Evolutionary conservation across 140 eudicot genomes (phyloP).

Genomic region (Ambrosia hybrid): DNA sequence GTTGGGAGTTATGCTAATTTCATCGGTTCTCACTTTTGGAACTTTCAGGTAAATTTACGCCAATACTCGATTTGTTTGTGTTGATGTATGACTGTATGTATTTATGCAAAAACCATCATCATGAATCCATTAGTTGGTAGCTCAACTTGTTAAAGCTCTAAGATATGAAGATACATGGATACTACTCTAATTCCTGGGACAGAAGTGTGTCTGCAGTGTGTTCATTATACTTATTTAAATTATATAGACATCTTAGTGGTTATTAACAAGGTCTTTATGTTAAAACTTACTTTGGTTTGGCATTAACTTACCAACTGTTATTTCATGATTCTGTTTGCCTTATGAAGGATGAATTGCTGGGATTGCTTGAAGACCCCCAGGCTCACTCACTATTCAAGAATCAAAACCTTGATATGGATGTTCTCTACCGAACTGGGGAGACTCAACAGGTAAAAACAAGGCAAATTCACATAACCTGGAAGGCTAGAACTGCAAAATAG

Average conservation of each 20-base stretch:
- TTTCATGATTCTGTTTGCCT: not conserved
- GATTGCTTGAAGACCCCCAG: slow-evolving; percentile 60
- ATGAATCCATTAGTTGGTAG: slow-evolving; percentile 13
- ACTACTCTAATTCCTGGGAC: not conserved
- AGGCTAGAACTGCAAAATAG: not conserved
- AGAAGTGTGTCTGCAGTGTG: not conserved
- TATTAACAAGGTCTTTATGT: not conserved
- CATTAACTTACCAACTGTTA: not conserved
- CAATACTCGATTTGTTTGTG: not conserved
- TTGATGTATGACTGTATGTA: not conserved
- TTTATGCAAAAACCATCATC: slow-evolving; percentile 1
- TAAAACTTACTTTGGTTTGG: not conserved
- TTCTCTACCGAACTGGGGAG: slow-evolving; percentile 85
- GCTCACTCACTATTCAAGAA: slow-evolving; percentile 56
- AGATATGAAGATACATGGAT: not conserved
- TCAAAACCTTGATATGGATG: slow-evolving; percentile 72
- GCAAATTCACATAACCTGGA: not conserved
- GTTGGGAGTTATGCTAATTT: slow-evolving; percentile 85
- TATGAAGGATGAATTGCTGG: slow-evolving; percentile 89
- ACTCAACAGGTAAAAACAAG: slow-evolving; percentile 62
- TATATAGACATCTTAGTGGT: not conserved
- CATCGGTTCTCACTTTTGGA: slow-evolving; percentile 97
- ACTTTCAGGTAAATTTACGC: slow-evolving; percentile 68
- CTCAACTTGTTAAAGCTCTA: not conserved
- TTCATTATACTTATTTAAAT: not conserved